Evolutionary conservation across 352 stramenopile species (phyloP), one percentile per base, ranked within the genome.

Genomic region (Phytophthora colocasiae): DNA sequence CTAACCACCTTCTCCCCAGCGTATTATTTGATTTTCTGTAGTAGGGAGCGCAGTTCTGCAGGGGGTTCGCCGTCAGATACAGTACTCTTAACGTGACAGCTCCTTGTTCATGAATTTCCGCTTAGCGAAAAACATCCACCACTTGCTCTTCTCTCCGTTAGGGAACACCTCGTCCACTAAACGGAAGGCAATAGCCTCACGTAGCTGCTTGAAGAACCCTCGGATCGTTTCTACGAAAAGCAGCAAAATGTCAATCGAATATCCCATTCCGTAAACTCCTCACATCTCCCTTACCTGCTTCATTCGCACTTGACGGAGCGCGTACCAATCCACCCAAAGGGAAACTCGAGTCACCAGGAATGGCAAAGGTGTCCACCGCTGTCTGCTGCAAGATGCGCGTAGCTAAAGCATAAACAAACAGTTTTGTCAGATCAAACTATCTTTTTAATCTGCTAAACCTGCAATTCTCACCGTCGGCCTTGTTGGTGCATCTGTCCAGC

Each of bases 31-130:
- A 36, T 62, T 70, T 55, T 69, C 40, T 61, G 63, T 66, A 66
- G 44, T 62, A 48, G 22, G 32, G 36, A 59, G 8, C 31, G 17
- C 26, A 69, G 22, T 36, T 63, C 22, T 17, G 11, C 19, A 26
- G 36, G 32, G 10, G 32, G 26, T 48, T 62, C 38, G 15, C 27
- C 14, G 14, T 15, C 27, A 44, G 31, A 9, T 22, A 22, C 22
- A 22, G 22, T 34, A 29, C 24, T 32, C 39, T 90, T 90, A 92
- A 66, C 81, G 81, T 44, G 63, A 53, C 49, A 97, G 80, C 70
- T 96, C 89, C 78, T 97, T 97, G 83, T 96, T 96, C 93, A 98
- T 97, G 67, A 98, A 98, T 78, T 97, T 97, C 77, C 89, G 80
- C 83, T 98, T 98, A 63, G 89, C 79, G 62, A 98, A 98, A 38